A percentile compares a stretch with the other conserved stretches of the same genome.
Conservation (phyloP, 306 rosid genomes). For the Fragaria vesca region DNA sequence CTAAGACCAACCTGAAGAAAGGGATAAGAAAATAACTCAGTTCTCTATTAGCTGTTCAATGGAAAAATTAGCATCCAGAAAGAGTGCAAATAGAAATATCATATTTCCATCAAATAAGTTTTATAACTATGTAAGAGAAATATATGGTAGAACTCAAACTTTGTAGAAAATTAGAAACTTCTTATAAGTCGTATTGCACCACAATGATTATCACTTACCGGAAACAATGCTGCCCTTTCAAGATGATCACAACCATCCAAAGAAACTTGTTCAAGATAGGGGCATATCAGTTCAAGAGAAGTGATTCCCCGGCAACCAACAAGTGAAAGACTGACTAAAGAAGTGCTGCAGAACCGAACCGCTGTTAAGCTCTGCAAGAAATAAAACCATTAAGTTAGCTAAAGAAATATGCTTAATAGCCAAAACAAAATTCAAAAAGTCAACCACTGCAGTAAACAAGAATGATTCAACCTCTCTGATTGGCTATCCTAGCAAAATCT, state of each 20-base stretch:
- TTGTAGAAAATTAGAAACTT: neutral
- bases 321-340: constrained; percentile 80
- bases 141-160: neutral
- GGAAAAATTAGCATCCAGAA: neutral
- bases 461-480: neutral
- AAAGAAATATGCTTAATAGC: neutral
- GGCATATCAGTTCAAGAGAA: constrained; percentile 76
- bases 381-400: constrained; percentile 28
- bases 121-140: neutral
- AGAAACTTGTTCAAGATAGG: constrained; percentile 79
- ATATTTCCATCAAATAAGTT: neutral
- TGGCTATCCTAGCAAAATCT: neutral
- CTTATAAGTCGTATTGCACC: neutral
- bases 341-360: constrained; percentile 71
- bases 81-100: neutral
- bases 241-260: constrained; percentile 98
- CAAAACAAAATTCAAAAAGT: neutral
- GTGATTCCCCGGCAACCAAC: constrained; percentile 87
- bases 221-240: constrained; percentile 81
- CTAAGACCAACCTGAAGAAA: constrained; percentile 81
- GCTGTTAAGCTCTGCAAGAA: constrained; percentile 76
- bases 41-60: neutral
- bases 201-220: constrained; percentile 55
- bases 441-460: neutral
- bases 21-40: constrained; percentile 8